Evolutionary conservation across 345 rosid species (phyloP), one percentile per base, ranked within the genome.

Genomic region (Gossypium ekmanianum): DNA sequence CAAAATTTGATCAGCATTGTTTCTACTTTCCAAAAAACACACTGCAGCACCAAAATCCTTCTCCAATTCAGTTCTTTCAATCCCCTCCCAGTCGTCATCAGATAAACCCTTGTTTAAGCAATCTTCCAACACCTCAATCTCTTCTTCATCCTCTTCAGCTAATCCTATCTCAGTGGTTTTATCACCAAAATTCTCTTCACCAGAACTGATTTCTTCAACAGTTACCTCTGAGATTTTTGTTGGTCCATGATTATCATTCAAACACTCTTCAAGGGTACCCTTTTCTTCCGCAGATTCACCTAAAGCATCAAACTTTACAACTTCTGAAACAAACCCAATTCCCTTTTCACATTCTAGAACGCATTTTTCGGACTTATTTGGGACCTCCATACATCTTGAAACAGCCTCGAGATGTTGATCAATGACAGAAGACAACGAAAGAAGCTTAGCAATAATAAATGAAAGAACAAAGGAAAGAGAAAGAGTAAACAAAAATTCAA

Each of bases 31-130:
- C 48, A 84, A 73, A 81, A 73, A 85, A 0, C 71, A 68, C 50
- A 82, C 82, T 1, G 87, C 92, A 14, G 72, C 79, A 9, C 83
- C 85, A 68, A 86, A 88, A 66, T 75, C 62, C 82, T 76, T 80
- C 75, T 83, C 84, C 73, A 82, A 65, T 43, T 83, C 85, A 6
- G 75, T 85, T 45, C 84, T 82, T 74, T 86, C 90, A 17, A 88
- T 68, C 27, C 86, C 86, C 73, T 88, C 90, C 90, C 92, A 88
- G 7, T 85, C 88, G 51, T 76, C 89, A 59, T 66, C 90, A 61
- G 73, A 27, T 57, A 44, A 62, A 2, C 48, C 62, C 71, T 61
- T 68, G 66, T 79, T 50, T 7, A 72, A 43, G 17, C 69, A 68
- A 51, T 56, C 81, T 55, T 27, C 58, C 27, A 43, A 80, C 67